phyloP scores from a whole-genome alignment of 345 rosid genomes.

The Eucalyptus viminalis region DNA sequence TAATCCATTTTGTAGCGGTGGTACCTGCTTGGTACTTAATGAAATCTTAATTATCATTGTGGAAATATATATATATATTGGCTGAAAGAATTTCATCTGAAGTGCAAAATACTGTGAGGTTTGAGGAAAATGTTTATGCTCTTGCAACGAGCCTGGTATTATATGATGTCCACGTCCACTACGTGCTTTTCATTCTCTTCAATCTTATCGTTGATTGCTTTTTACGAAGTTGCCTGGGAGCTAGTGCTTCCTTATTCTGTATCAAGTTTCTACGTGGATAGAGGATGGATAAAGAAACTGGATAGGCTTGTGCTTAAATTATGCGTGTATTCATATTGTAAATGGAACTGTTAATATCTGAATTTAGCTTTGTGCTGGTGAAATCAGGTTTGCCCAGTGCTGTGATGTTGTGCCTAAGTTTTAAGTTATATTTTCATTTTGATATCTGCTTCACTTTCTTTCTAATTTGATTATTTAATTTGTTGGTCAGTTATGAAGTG shows the following conservation, averaged over 20 bases:
- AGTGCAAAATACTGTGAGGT: constrained; percentile 32
- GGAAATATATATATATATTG: no score
- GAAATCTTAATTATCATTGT: no score
- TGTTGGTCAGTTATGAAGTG: neutral
- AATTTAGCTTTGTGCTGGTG: neutral
- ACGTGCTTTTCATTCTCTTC: neutral
- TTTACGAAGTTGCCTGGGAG: neutral
- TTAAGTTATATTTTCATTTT: neutral
- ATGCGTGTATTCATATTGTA: neutral
- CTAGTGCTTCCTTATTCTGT: neutral
- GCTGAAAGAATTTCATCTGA: no score
- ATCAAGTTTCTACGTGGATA: neutral
- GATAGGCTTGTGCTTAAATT: neutral
- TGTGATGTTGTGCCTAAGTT: neutral
- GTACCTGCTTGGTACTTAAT: no score
- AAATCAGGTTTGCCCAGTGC: neutral
- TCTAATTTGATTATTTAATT: neutral
- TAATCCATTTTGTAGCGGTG: no score
- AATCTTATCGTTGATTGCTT: neutral
- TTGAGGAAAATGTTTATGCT: constrained; percentile 63
- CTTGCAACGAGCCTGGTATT: constrained; percentile 65
- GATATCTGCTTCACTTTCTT: neutral
- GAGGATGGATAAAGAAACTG: neutral
- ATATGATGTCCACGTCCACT: neutral
- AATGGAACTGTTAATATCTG: neutral